Evolutionary conservation across 768 basidiomycete genomes (phyloP).

Genomic region (Wakefieldia striispora): DNA sequence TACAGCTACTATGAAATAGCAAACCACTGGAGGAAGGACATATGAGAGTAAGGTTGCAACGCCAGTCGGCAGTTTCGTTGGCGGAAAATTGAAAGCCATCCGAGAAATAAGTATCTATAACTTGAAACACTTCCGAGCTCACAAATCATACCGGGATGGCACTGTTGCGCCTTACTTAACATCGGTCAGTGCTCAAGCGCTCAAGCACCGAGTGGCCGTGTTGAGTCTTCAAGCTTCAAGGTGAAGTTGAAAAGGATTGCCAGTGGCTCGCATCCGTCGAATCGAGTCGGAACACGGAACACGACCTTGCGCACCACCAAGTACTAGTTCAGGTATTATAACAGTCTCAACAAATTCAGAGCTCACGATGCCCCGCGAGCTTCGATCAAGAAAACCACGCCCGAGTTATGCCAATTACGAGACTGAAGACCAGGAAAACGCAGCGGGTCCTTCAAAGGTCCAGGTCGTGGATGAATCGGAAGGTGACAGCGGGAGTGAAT

Average conservation of each 20-base stretch:
- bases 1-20: constrained; percentile 47
- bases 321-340: too few species aligned
- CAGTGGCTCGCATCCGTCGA: too few species aligned
- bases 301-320: background rate
- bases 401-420: constrained; percentile 47
- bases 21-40: constrained; percentile 43
- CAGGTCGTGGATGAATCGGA: constrained; percentile 14
- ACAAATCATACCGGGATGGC: too few species aligned
- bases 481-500: constrained; percentile 52
- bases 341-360: too few species aligned
- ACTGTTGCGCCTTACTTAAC: too few species aligned
- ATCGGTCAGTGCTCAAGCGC: too few species aligned
- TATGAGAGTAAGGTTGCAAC: constrained; percentile 33
- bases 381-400: constrained; percentile 53
- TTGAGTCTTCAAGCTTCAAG: too few species aligned
- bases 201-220: too few species aligned
- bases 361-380: constrained; percentile 47
- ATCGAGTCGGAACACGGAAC: too few species aligned
- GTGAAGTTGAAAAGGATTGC: too few species aligned
- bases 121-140: too few species aligned
- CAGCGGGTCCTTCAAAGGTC: constrained; percentile 42
- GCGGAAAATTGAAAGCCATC: constrained; percentile 5
- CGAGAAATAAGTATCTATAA: too few species aligned
- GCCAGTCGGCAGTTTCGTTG: constrained; percentile 27
- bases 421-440: constrained; percentile 28